phyloP scores from a whole-genome alignment of 495 filamentous ascomycete genomes.

The Lepidopterella palustris region DNA sequence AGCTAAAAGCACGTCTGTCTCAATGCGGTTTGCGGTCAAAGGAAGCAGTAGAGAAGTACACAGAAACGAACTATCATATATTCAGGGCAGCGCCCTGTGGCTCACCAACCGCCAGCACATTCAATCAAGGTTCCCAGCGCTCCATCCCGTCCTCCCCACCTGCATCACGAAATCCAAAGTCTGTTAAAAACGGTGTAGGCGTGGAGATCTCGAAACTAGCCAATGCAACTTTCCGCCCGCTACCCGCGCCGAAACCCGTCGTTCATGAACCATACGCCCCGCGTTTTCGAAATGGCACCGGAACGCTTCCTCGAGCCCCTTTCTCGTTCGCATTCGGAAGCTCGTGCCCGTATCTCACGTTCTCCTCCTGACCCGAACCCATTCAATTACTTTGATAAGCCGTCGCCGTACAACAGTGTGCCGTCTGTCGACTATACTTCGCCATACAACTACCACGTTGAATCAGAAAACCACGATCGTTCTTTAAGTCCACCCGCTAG shows the following conservation, averaged over 20 bases:
- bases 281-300: conserved; percentile 15
- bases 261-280: conserved; percentile 30
- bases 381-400: not conserved
- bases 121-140: not conserved
- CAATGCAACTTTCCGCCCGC: conserved; percentile 1
- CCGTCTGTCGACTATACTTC: not conserved
- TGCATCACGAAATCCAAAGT: conserved; percentile 1
- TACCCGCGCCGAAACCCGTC: conserved; percentile 6
- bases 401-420: not conserved
- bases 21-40: not conserved
- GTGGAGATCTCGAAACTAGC: not conserved
- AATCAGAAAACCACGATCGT: not conserved
- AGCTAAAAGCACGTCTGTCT: not conserved
- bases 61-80: not conserved
- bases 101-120: not conserved
- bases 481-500: not conserved
- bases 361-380: not conserved
- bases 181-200: not conserved
- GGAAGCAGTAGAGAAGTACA: not conserved
- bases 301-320: not conserved
- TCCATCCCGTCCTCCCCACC: not conserved
- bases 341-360: not conserved
- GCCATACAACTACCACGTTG: not conserved
- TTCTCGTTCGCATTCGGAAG: not conserved
- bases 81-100: not conserved